Conservation (phyloP, 2,329 filamentous ascomycete species). For the Sarocladium kiliense region DNA sequence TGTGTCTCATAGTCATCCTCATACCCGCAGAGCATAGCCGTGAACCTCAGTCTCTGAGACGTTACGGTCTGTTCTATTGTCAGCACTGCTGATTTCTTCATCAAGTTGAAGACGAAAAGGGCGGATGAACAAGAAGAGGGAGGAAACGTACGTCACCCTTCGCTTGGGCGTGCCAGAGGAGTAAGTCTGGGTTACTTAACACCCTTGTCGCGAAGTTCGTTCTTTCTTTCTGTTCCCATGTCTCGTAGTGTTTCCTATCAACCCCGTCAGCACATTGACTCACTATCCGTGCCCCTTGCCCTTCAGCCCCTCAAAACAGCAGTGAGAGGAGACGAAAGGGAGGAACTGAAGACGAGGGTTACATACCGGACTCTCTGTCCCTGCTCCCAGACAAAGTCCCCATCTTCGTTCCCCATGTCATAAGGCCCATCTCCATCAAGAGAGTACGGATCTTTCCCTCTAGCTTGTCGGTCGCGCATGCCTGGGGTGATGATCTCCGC, state of each 20-base stretch:
- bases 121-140: background rate
- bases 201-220: constrained; percentile 47
- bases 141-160: constrained; percentile 44
- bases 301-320: too few relatives aligned
- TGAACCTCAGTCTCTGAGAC: constrained; percentile 51
- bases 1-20: constrained; percentile 1
- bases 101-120: background rate
- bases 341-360: too few relatives aligned
- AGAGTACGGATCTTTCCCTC: constrained; percentile 50
- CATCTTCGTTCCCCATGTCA: constrained; percentile 21
- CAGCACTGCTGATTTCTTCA: background rate
- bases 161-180: constrained; percentile 55
- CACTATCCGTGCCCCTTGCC: too few relatives aligned
- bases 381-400: background rate
- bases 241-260: constrained; percentile 21
- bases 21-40: constrained; percentile 44
- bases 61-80: constrained; percentile 42
- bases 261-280: too few relatives aligned
- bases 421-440: background rate
- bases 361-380: background rate
- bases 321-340: too few relatives aligned
- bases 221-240: constrained; percentile 36
- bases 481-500: constrained; percentile 34
- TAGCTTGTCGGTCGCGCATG: constrained; percentile 54
- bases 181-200: constrained; percentile 50